Base-by-base conservation (phyloP, 2,329 filamentous ascomycete genomes). In the Chalaropsis ovoidea region DNA sequence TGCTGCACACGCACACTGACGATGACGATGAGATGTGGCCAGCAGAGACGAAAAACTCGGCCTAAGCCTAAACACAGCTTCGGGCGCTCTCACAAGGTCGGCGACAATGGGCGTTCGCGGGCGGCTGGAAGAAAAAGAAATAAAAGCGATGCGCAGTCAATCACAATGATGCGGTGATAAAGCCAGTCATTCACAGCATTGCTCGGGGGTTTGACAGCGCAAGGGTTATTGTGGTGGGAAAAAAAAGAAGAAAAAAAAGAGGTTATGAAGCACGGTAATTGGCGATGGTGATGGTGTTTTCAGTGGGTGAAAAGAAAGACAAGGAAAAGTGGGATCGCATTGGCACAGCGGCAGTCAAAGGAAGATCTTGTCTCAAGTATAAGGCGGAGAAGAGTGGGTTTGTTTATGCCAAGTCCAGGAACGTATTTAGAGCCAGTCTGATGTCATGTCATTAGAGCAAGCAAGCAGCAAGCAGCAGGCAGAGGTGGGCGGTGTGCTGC, bases 341-440 rank as follows among this genome's bases (percentile, higher is more conserved):
- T 49, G 22, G 43, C 43, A 47, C 19, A 17, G n/a, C 45, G 7
- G 15, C 52, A 56, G 54, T 13, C 4, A 11, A 58, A 39, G 54
- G 54, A 39, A 39, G 54, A 58, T 58, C 54, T n/a, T 58, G 54
- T 58, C 54, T 35, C 27, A 39, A 39, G 8, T n/a, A 17, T n/a
- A 58, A 19, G 54, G 54, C 54, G 27, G 54, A 35, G 54, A 58
- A 58, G 54, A 58, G 54, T 58, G 54, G 54, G 54, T 58, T 58
- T 58, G n/a, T 19, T 58, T 35, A 35, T 58, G 54, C 24, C n/a
- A 39, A 2, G 54, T 39, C 43, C 43, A 56, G 52, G 27, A n/a
- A 58, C 15, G 27, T 19, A 17, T 52, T 24, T 52, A 52, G 22
- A 22, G 54, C 27, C 31, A 19, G 7, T 58, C 54, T 58, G 27